Conservation (phyloP, 441 rosid species). For the Melianthus villosus region DNA sequence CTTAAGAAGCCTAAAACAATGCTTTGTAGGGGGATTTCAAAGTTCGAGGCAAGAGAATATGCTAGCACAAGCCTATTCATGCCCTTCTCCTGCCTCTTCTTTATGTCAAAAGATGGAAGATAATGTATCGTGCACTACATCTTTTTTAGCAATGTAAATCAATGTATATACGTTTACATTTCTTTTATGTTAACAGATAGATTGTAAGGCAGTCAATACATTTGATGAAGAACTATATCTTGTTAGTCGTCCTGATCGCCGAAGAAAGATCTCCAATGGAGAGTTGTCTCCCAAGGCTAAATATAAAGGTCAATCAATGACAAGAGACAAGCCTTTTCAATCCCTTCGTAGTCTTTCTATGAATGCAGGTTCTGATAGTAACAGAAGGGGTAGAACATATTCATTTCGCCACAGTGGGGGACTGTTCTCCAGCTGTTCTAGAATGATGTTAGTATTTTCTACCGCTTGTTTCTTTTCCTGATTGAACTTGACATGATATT, state of each 20-base stretch:
- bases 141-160: slow-evolving; percentile 6
- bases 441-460: slow-evolving; percentile 27
- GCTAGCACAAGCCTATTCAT: slow-evolving; percentile 20
- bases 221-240: slow-evolving; percentile 28
- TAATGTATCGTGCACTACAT: slow-evolving; percentile 26
- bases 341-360: no score
- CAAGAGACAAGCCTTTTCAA: slow-evolving; percentile 17
- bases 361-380: no score
- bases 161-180: slow-evolving; percentile 7
- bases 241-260: slow-evolving; percentile 17
- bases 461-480: no score
- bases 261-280: slow-evolving; percentile 15
- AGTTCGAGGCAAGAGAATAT: slow-evolving; percentile 19
- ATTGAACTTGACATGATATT: no score
- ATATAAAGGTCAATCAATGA: slow-evolving; percentile 16
- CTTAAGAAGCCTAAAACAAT: no score
- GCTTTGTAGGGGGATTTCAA: slow-evolving; percentile 27
- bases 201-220: slow-evolving; percentile 17
- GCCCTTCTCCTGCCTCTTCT: slow-evolving; percentile 25
- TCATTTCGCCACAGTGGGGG: slow-evolving; percentile 12
- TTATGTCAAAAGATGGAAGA: slow-evolving; percentile 31
- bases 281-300: slow-evolving; percentile 15
- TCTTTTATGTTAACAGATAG: slow-evolving; percentile 27
- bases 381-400: no score
- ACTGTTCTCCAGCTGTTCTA: slow-evolving; percentile 6